These are phyloP conservation scores for Naematelia aurantialba DNA, from an alignment of 768 basidiomycete genomes.

Conservation along the genomic window DNA sequence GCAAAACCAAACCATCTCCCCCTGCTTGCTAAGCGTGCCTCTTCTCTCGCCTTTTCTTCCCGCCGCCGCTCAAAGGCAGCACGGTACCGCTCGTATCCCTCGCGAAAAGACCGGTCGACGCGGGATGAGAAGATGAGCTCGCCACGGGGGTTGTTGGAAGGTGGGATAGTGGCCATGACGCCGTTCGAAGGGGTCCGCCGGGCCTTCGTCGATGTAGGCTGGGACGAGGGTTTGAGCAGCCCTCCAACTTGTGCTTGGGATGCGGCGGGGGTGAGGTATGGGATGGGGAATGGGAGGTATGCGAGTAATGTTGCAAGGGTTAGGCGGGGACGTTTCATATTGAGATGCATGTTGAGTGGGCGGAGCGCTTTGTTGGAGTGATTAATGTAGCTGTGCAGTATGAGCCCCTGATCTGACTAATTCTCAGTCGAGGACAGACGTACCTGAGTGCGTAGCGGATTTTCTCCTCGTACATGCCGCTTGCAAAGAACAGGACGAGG, in stretches of 20 bases:
- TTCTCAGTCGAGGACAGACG: constrained; percentile 40
- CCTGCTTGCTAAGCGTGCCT: constrained; percentile 4
- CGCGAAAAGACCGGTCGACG: constrained; percentile 74
- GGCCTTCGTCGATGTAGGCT: constrained; percentile 48
- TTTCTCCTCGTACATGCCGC: constrained; percentile 93
- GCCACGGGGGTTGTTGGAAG: constrained; percentile 82
- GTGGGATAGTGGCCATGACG: constrained; percentile 76
- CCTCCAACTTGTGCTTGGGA: constrained; percentile 18
- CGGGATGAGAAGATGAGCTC: constrained; percentile 94
- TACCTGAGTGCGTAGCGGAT: constrained; percentile 94
- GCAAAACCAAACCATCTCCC: not conserved
- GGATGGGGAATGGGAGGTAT: constrained; percentile 54
- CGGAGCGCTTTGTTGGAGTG: constrained; percentile 89
- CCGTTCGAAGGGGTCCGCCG: constrained; percentile 32
- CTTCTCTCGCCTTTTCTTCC: constrained; percentile 55
- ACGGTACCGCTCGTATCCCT: constrained; percentile 88
- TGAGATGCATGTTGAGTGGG: constrained; percentile 94
- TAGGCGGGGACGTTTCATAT: constrained; percentile 67
- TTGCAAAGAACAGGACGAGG: constrained; percentile 89
- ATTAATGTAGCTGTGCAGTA: constrained; percentile 73
- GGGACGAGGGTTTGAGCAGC: constrained; percentile 26
- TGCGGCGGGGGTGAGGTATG: constrained; percentile 45
- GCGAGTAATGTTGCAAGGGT: constrained; percentile 14
- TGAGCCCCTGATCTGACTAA: not conserved
- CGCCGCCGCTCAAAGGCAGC: constrained; percentile 75